Percentiles rank a stretch among this genome's conserved stretches.
Conservation (phyloP, 768 basidiomycete genomes). For the Termitomyces sp. region DNA sequence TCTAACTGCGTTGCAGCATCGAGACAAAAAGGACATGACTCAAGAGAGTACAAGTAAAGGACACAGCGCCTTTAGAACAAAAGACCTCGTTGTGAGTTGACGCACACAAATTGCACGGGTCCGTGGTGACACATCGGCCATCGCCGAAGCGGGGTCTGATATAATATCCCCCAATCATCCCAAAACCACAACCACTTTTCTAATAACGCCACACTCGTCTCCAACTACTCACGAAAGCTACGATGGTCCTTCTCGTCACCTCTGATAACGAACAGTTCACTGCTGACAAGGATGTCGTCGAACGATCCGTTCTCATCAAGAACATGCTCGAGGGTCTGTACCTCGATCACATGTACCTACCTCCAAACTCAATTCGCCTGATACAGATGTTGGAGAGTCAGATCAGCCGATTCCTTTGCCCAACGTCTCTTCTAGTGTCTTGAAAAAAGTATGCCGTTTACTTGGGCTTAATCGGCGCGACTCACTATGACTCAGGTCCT, state of each 20-base stretch:
- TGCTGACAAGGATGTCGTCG: constrained; percentile 91
- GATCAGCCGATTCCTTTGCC: constrained; percentile 94
- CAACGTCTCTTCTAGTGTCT: constrained; percentile 87
- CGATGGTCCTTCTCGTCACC: constrained; percentile 85
- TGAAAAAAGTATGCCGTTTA: constrained; percentile 71
- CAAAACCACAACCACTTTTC: not conserved
- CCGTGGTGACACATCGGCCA: constrained; percentile 27
- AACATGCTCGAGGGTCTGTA: constrained; percentile 96
- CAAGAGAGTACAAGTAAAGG: not conserved
- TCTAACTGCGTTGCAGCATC: constrained; percentile 30
- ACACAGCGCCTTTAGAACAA: constrained; percentile 3
- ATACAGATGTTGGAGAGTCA: constrained; percentile 85
- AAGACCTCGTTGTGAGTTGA: not conserved
- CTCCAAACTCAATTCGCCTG: constrained; percentile 9
- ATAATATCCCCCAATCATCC: constrained; percentile 25
- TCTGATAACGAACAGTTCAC: constrained; percentile 95
- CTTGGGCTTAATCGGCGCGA: not conserved
- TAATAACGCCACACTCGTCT: constrained; percentile 17
- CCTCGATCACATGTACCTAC: constrained; percentile 2
- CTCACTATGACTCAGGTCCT: constrained; percentile 60
- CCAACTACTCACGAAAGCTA: constrained; percentile 15
- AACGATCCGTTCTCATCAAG: constrained; percentile 95
- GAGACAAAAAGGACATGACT: constrained; percentile 48
- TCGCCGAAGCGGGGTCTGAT: constrained; percentile 29
- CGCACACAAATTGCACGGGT: constrained; percentile 7